These are phyloP conservation scores for Aspergillus conjunctus DNA, from an alignment of 495 filamentous ascomycete species.

Conservation along the genomic window DNA sequence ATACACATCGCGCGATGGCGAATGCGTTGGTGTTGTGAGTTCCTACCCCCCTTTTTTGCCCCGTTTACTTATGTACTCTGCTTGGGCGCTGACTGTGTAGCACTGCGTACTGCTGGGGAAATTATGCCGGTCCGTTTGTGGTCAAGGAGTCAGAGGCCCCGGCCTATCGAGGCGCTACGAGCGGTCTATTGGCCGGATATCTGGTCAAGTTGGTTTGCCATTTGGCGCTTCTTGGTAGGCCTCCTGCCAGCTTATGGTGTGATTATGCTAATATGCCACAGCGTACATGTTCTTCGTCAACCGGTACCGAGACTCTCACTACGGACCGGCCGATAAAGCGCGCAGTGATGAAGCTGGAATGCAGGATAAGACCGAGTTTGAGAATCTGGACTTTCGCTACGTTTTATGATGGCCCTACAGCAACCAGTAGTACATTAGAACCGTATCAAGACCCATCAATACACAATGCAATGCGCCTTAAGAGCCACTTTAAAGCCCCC, in stretches of 20 bases:
- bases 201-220: not conserved
- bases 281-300: not conserved
- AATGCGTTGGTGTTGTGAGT: conserved; percentile 23
- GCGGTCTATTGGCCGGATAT: not conserved
- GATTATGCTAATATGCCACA: too few species aligned
- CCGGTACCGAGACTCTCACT: not conserved
- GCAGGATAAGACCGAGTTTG: not conserved
- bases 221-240: not conserved
- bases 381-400: not conserved
- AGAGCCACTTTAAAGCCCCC: not conserved
- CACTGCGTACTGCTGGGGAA: not conserved
- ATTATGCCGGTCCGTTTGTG: not conserved
- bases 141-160: not conserved
- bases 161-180: not conserved
- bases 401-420: too few species aligned
- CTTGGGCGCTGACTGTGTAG: not conserved
- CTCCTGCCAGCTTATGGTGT: too few species aligned
- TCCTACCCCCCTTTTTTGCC: not conserved
- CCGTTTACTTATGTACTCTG: not conserved
- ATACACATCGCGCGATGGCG: conserved; percentile 23
- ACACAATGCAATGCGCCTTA: too few species aligned
- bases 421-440: too few species aligned
- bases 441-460: too few species aligned
- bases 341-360: not conserved
- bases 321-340: not conserved